Evolutionary conservation across 106 monocot species (phyloP), one percentile per base, ranked within the genome.

Genomic region (Acorus calamus): DNA sequence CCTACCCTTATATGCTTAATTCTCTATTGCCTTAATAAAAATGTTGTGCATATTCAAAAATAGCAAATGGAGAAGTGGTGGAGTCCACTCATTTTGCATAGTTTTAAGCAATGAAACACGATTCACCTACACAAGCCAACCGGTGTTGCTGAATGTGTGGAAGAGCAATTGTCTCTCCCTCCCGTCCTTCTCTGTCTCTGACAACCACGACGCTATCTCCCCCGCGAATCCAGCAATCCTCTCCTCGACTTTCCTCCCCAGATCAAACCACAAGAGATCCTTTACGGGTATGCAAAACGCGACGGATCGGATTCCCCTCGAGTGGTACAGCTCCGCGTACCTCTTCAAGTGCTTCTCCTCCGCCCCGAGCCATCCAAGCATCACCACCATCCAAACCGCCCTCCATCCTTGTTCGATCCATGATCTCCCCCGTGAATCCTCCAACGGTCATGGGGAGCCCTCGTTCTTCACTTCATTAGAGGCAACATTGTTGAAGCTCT

Each of bases 71-170:
- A 54, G 11, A n/a, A 52, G 13, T 5, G 71, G 13, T 52, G 11
- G 4, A 49, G 3, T 59, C 9, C 6, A 66, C 48, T 28, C 28
- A 28, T 28, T 28, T 28, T 28, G 28, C 28, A 28, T 28, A 28
- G 28, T 28, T 28, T 28, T n/a, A n/a, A n/a, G n/a, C n/a, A n/a
- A n/a, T n/a, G n/a, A n/a, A n/a, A n/a, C n/a, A n/a, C n/a, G 6
- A 13, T 49, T 28, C 10, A 67, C 60, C 50, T 85, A 96, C 96
- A 74, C 63, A 45, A 90, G 83, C 96, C 96, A 98, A n/a, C 96
- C 96, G 11, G 91, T 88, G 48, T 98, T 98, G 78, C 96, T 98
- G 80, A 98, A 98, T 2, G 91, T 91, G 57, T 98, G 96, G 64
- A 98, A 98, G 12, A 98, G 43, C 63, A 98, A 61, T 14, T 64